Conservation (phyloP, 2,329 filamentous ascomycete species). For the Neonectria punicea region DNA sequence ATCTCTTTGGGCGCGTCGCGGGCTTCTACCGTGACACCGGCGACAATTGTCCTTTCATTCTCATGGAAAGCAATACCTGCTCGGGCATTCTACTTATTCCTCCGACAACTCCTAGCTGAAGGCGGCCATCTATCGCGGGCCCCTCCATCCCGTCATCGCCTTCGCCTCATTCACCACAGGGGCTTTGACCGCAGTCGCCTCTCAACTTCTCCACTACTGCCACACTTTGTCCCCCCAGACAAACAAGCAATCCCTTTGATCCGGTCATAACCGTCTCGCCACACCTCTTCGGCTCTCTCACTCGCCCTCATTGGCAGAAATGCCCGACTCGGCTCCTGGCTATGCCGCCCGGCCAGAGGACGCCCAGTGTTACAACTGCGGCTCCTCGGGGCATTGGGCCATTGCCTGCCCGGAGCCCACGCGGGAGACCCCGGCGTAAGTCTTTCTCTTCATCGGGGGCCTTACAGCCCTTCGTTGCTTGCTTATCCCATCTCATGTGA, state of each 20-base stretch:
- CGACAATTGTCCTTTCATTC: too few species aligned
- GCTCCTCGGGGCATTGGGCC: constrained; percentile 61
- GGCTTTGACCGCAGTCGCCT: constrained; percentile 7
- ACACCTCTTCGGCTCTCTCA: constrained; percentile 6
- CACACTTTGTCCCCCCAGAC: neutral
- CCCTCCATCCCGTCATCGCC: constrained; percentile 1
- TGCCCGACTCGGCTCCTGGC: constrained; percentile 45
- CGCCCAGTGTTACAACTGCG: constrained; percentile 65
- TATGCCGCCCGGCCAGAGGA: constrained; percentile 48
- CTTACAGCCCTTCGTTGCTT: neutral
- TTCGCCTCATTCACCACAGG: constrained; percentile 16
- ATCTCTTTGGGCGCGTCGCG: neutral
- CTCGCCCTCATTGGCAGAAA: constrained; percentile 24
- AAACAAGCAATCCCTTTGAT: constrained; percentile 5
- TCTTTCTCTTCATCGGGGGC: constrained; percentile 25
- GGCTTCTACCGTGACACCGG: neutral
- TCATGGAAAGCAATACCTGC: neutral
- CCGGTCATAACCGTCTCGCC: constrained; percentile 1
- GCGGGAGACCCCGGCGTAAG: constrained; percentile 62
- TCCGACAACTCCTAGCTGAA: neutral
- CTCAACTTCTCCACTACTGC: neutral
- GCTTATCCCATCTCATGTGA: constrained; percentile 3
- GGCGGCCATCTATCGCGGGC: neutral
- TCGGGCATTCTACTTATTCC: neutral
- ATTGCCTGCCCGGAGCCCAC: constrained; percentile 64